Evolutionary conservation across 2,329 filamentous ascomycete species (phyloP), one percentile per base, ranked within the genome.

Genomic region (Xylaria polymorpha): DNA sequence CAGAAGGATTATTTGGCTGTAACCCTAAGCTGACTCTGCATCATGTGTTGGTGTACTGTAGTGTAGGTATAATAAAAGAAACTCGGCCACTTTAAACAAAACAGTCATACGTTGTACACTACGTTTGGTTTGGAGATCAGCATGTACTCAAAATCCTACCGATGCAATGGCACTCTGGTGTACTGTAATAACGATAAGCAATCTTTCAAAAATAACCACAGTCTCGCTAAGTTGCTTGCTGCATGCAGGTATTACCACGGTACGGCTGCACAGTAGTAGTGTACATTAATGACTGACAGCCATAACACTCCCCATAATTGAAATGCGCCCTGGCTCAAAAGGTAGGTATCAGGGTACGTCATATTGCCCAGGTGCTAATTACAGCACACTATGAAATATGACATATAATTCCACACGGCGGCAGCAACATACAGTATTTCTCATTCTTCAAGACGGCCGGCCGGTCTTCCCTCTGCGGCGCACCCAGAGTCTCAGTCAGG

Each of bases 1-100:
- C 15, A 39, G 50, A 57, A 67, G 68, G 69, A 71, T 69, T 61
- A 61, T 59, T 58, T 46, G 20, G 37, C 58, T 71, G 67, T 37
- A 64, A 69, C 69, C 60, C 62, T 64, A 67, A 64, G 69, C 67
- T 67, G 67, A 69, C 67, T 66, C 57, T 66, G 67, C 67, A 53
- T 69, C 63, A 64, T 64, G 67, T 58, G n/a, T n/a, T n/a, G n/a
- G n/a, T n/a, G n/a, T n/a, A n/a, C n/a, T n/a, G n/a, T 44, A 15
- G 22, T 46, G 63, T 29, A 29, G 25, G 25, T 61, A 64, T 69
- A 71, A 66, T 66, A 61, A 71, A 69, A 71, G 69, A 69, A 71
- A 63, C 64, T 25, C 12, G 43, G 15, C 41, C 46, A 60, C 62
- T 41, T 57, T n/a, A 2, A 61, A 65, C 48, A 63, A 35, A 46